Evolutionary conservation across 2,329 filamentous ascomycete genomes (phyloP).

Genomic region (Botrytis squamosa): DNA sequence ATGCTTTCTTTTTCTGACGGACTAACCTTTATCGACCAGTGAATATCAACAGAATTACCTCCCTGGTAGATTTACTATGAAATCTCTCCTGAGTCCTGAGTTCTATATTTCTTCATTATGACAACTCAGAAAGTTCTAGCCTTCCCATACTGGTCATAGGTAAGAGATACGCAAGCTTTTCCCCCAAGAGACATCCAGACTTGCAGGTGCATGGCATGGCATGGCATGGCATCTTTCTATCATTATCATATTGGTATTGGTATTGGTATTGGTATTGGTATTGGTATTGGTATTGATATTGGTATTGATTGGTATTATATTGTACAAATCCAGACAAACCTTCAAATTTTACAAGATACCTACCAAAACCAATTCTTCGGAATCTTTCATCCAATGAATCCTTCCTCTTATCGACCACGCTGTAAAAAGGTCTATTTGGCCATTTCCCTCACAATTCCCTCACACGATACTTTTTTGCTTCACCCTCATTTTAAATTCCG

Average conservation of each 20-base stretch:
- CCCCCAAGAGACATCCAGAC: not conserved
- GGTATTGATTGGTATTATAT: not conserved
- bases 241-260: not conserved
- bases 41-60: not conserved
- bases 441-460: not conserved
- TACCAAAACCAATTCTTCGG: not conserved
- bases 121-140: not conserved
- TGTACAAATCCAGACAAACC: not conserved
- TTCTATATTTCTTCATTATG: not conserved
- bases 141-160: not conserved
- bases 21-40: not conserved
- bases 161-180: not conserved
- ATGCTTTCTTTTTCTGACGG: not conserved
- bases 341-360: not conserved
- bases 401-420: not conserved
- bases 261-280: too few species aligned
- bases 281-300: not conserved
- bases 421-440: not conserved
- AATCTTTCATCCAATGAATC: not conserved
- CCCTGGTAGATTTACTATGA: too few species aligned
- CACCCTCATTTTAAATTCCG: slow-evolving; percentile 14
- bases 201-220: not conserved
- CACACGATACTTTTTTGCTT: not conserved
- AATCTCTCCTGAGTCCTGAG: not conserved
- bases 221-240: not conserved